Base-by-base conservation (phyloP, 2,329 filamentous ascomycete species). In the Ascochyta pisi region DNA sequence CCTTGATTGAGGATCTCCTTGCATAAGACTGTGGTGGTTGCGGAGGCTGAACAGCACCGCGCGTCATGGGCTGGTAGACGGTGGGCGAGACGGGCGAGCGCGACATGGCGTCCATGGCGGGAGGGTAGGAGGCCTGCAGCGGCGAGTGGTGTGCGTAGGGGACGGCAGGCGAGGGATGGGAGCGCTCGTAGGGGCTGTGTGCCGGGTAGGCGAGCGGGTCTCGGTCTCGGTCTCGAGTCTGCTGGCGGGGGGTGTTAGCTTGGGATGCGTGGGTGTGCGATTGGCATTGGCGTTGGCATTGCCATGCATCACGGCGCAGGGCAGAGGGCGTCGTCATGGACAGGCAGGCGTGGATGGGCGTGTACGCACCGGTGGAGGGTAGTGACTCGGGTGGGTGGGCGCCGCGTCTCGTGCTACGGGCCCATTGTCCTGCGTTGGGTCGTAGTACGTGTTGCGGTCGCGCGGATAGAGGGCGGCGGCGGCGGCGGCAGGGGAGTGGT, bases 401-500 rank as follows among this genome's bases (percentile, higher is more conserved):
- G 71, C 62, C 39, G 67, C 62, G 54, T 62, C 55, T 38, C 73
- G 70, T 35, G 52, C 68, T 72, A 52, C 43, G 73, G 31, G 58
- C 58, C 77, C 76, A 66, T 78, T 75, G 63, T 81, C 79, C 54
- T 76, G 77, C 38, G 77, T 79, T 7, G 79, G 80, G 66, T 82
- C 80, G 73, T 82, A 82, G 73, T 81, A 82, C 16, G 72, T 65
- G n/a, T 75, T 67, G 58, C 69, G 70, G 59, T 78, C 76, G 68
- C 77, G 77, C 50, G 65, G 49, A 62, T 76, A 75, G 37, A 75
- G 59, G 66, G 73, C 73, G 53, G 73, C 70, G 67, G 64, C 69
- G 65, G 77, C 73, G 62, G 76, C 57, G 76, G 77, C 41, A 78
- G 71, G 74, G 37, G 76, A 9, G 9, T 29, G 27, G 8, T 29